These are phyloP conservation scores for Astrothelium macrocarpum DNA, from an alignment of 495 filamentous ascomycete genomes.

Conservation along the genomic window DNA sequence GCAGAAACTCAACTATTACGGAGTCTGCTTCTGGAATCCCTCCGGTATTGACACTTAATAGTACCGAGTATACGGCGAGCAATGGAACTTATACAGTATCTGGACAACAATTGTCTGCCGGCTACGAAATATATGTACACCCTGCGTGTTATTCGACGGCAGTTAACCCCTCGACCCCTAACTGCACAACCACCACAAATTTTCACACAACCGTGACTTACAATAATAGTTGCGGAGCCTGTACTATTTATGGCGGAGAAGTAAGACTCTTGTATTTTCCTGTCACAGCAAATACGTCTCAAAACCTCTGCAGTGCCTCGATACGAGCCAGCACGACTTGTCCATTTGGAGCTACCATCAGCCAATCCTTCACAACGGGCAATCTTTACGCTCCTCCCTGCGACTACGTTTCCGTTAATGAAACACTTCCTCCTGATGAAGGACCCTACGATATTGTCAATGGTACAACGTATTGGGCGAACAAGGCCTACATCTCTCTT, in stretches of 20 bases:
- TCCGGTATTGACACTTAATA: not conserved
- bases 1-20: not conserved
- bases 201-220: not conserved
- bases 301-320: slow-evolving; percentile 5
- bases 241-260: not conserved
- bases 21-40: not conserved
- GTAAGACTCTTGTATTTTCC: slow-evolving; percentile 9
- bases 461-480: slow-evolving; percentile 6
- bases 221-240: slow-evolving; percentile 7
- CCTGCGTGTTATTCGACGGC: not conserved
- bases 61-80: not conserved
- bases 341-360: slow-evolving; percentile 8
- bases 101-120: not conserved
- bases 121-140: not conserved
- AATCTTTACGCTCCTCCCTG: not conserved
- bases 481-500: slow-evolving; percentile 11
- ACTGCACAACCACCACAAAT: not conserved
- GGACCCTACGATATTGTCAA: slow-evolving; percentile 4
- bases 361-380: not conserved
- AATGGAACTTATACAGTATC: not conserved
- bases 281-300: slow-evolving; percentile 7
- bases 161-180: not conserved
- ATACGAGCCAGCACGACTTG: not conserved
- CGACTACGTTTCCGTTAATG: slow-evolving; percentile 4
- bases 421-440: not conserved